Evolutionary conservation across 2,329 filamentous ascomycete genomes (phyloP), one percentile per base, ranked within the genome.

Genomic region (Elsinoe australis): DNA sequence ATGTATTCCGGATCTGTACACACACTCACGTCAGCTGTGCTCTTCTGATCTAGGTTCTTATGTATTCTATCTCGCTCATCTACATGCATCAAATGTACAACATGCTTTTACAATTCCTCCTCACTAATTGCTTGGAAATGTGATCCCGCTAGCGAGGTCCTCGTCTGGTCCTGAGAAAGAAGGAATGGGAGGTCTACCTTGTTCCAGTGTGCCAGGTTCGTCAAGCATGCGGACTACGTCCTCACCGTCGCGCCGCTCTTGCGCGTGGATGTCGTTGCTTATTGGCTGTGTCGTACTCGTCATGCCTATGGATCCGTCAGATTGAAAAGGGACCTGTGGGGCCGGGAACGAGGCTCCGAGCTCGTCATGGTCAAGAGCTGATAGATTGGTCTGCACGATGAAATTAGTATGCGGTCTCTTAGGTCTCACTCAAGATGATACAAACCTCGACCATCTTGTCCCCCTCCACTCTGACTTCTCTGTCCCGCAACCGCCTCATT

Each of bases 401-500:
- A 31, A 2, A 17, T 47, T 2, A 21, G n/a, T 3, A 32, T n/a
- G n/a, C n/a, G n/a, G n/a, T n/a, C n/a, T n/a, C n/a, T n/a, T n/a
- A n/a, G n/a, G n/a, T n/a, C n/a, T n/a, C n/a, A n/a, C n/a, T n/a
- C n/a, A n/a, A n/a, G n/a, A n/a, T n/a, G n/a, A n/a, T n/a, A n/a
- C n/a, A n/a, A n/a, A 70, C 67, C 58, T 76, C 73, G 36, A 83
- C 78, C 58, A 85, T 71, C 57, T 79, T 76, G 60, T 87, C 82
- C 32, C 82, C 84, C 54, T 85, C 74, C 29, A 92, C 79, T 41
- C 76, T 75, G 10, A 88, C 79, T 66, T 92, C 81, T 49, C 76
- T 72, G 59, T 86, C 80, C 45, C 83, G 76, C 48, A 92, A 76
- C 51, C 78, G 76, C 21, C 83, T 78, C 86, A 94, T 92, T 36